A percentile compares a stretch with the other conserved stretches of the same genome.
These are phyloP conservation scores for Diaporthe ilicicola DNA, from an alignment of 2,329 filamentous ascomycete genomes.

Conservation along the genomic window DNA sequence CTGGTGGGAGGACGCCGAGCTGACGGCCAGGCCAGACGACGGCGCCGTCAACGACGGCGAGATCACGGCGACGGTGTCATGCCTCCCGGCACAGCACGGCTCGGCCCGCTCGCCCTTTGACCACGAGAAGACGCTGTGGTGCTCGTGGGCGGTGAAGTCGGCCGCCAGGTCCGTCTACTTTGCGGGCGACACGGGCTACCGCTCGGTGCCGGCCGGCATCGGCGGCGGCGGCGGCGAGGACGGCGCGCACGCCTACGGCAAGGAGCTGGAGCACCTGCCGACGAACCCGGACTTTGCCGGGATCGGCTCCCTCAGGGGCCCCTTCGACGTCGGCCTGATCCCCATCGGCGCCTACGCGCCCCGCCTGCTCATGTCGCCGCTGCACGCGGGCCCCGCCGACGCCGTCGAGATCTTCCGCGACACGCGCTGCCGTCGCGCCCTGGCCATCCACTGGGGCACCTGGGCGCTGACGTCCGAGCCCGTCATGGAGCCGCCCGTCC, in stretches of 20 bases:
- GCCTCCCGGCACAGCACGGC: constrained; percentile 85
- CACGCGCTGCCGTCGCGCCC: constrained; percentile 77
- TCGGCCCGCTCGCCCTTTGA: constrained; percentile 76
- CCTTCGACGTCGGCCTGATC: constrained; percentile 90
- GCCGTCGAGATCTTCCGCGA: constrained; percentile 90
- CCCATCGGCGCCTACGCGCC: constrained; percentile 91
- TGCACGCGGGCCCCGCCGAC: constrained; percentile 89
- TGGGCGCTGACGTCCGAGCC: constrained; percentile 90
- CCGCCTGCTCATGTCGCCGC: constrained; percentile 74
- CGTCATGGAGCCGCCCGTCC: constrained; percentile 80
- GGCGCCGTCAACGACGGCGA: constrained; percentile 41
- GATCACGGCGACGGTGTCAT: constrained; percentile 78
- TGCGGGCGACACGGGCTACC: constrained; percentile 90
- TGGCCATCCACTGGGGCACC: constrained; percentile 93
- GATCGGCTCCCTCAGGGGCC: constrained; percentile 81
- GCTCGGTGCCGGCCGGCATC: constrained; percentile 73
- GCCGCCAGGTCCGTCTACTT: constrained; percentile 76
- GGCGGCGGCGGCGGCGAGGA: constrained; percentile 44
- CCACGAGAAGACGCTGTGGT: constrained; percentile 82
- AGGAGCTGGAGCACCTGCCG: constrained; percentile 72
- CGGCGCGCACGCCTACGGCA: constrained; percentile 69
- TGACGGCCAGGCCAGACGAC: constrained; percentile 61
- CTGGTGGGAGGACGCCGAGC: constrained; percentile 89
- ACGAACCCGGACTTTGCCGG: constrained; percentile 85
- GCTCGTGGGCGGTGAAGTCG: constrained; percentile 82